Evolutionary conservation across 2,329 filamentous ascomycete genomes (phyloP), one percentile per base, ranked within the genome.

Genomic region (Cladophialophora immunda): DNA sequence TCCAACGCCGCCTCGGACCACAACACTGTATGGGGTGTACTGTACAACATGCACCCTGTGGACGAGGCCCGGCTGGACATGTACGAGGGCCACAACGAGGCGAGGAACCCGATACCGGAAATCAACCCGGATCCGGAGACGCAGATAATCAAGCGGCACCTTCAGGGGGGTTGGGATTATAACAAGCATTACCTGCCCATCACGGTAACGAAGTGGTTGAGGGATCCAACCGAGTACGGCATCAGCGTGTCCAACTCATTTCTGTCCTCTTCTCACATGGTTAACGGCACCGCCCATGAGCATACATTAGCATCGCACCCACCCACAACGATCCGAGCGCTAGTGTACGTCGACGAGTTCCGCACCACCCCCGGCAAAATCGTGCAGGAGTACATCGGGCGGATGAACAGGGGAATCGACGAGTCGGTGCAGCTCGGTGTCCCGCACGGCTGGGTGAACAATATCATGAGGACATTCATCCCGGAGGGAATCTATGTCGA

Each of bases 311-410:
- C 27, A 13, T 41, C 57, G 17, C 34, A 62, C 15, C 55, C 11
- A 11, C 58, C 57, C 36, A 61, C 67, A 4, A 67, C 68, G 8
- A 56, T 77, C 62, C 73, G 68, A 9, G 77, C 75, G 9, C 69
- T 81, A 64, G 77, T 81, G 19, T 81, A 81, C 74, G 76, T 81
- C 9, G 79, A 81, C 74, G 80, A 81, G 69, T 59, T 75, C 61
- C 74, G 77, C 34, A 76, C 80, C 13, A 50, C 58, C 17, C 64
- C 76, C 17, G 76, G 74, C 0, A 61, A 67, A 34, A 78, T 80
- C 1, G 78, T 75, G 41, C 66, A 71, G 7, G 79, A 81, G 71
- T 81, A 81, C 70, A 76, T 81, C 41, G 75, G 72, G 2, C 68
- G 80, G 59, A 81, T 81, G 79, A 81, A 81, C 66, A 74, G 80